Conservation (phyloP, 345 rosid genomes). For the Aquilaria yunnanensis region DNA sequence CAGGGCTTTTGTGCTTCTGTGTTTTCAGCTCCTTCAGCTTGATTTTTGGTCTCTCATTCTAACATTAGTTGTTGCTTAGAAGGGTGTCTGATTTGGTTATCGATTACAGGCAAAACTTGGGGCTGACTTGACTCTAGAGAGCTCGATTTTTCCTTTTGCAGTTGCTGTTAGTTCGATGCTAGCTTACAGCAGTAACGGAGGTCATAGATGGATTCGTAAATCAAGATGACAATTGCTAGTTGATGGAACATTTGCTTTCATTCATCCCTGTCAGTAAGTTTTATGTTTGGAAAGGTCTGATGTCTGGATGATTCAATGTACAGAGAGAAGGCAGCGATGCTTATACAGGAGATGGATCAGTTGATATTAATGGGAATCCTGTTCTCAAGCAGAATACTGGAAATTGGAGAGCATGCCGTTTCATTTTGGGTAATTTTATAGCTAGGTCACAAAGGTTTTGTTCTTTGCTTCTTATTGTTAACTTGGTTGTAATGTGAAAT, state of each 20-base stretch:
- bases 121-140: too few relatives aligned
- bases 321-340: conserved; percentile 29
- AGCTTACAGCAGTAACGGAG: background rate
- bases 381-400: conserved; percentile 71
- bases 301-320: conserved; percentile 3
- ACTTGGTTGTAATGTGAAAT: conserved; percentile 4
- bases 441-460: background rate
- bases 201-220: background rate
- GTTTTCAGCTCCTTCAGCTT: too few relatives aligned
- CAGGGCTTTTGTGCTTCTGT: too few relatives aligned
- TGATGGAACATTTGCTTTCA: background rate
- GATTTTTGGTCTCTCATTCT: too few relatives aligned
- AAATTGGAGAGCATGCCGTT: conserved; percentile 90
- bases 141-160: background rate
- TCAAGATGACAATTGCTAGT: background rate
- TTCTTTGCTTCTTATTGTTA: conserved; percentile 4
- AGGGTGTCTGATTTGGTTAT: too few relatives aligned
- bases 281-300: background rate
- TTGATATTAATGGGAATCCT: conserved; percentile 59
- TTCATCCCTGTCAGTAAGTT: background rate
- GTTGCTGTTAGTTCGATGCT: background rate
- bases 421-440: conserved; percentile 55
- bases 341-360: conserved; percentile 86
- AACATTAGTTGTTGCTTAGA: too few relatives aligned
- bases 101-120: too few relatives aligned